phyloP scores from a whole-genome alignment of 768 basidiomycete genomes.

The Saitozyma sp. region DNA sequence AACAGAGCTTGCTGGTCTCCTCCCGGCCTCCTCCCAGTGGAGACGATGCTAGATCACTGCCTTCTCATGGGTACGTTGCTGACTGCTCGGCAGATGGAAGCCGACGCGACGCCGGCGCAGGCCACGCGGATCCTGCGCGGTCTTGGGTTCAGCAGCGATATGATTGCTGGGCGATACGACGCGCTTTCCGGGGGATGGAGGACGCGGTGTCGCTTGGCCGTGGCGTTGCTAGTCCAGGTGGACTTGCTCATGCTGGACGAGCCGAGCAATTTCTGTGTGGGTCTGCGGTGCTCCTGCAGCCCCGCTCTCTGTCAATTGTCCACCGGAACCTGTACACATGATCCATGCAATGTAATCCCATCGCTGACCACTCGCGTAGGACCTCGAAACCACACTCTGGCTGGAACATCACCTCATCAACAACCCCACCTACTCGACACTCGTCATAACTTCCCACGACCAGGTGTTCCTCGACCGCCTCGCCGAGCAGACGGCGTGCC shows the following conservation, averaged over 20 bases:
- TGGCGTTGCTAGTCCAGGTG: slow-evolving; percentile 61
- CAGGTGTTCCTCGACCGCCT: slow-evolving; percentile 64
- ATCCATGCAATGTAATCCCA: background rate
- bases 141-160: slow-evolving; percentile 60
- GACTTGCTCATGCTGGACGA: slow-evolving; percentile 67
- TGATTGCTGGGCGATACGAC: slow-evolving; percentile 53
- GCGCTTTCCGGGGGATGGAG: slow-evolving; percentile 68
- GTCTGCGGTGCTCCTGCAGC: slow-evolving; percentile 27
- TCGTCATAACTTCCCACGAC: slow-evolving; percentile 70
- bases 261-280: slow-evolving; percentile 57
- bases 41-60: too few species aligned
- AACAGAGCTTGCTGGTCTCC: too few species aligned
- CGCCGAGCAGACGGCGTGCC: slow-evolving; percentile 64
- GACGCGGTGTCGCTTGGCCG: slow-evolving; percentile 63
- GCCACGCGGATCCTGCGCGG: slow-evolving; percentile 62
- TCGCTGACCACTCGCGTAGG: slow-evolving; percentile 15
- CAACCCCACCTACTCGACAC: slow-evolving; percentile 52
- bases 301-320: background rate
- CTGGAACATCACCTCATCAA: slow-evolving; percentile 58
- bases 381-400: slow-evolving; percentile 35
- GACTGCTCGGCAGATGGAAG: slow-evolving; percentile 29
- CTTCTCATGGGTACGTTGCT: background rate
- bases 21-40: too few species aligned
- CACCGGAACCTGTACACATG: background rate
- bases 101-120: slow-evolving; percentile 40